Conservation (phyloP, 2,329 filamentous ascomycete genomes). For the Scedosporium apiospermum region DNA sequence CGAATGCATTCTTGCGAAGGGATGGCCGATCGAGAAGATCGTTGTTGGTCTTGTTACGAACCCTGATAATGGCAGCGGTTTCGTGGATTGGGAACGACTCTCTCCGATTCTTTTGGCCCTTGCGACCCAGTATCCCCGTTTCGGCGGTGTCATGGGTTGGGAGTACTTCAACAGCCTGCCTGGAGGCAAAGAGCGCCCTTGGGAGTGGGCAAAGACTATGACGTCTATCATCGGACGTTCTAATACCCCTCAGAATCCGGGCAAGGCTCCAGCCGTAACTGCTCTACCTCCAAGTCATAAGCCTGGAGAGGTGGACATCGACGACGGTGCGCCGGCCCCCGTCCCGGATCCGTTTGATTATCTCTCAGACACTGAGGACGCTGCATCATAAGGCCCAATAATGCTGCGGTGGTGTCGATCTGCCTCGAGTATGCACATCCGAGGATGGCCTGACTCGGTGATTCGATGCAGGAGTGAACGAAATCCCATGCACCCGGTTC, state of each 20-base stretch:
- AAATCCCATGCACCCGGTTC: neutral
- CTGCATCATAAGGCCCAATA: neutral
- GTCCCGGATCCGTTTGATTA: conserved; percentile 23
- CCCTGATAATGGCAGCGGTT: conserved; percentile 57
- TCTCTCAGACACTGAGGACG: conserved; percentile 18
- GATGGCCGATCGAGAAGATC: conserved; percentile 65
- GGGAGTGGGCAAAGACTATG: conserved; percentile 70
- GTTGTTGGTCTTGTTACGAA: conserved; percentile 78
- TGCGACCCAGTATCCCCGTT: conserved; percentile 46
- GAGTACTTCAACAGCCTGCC: conserved; percentile 83
- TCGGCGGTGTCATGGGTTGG: conserved; percentile 91
- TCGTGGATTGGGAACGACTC: conserved; percentile 37
- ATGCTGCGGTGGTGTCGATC: neutral
- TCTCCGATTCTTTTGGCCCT: conserved; percentile 31
- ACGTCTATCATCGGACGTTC: conserved; percentile 27
- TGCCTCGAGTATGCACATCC: neutral
- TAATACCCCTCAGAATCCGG: conserved; percentile 8
- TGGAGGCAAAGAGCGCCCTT: conserved; percentile 52
- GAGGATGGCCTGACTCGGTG: neutral
- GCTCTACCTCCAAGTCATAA: neutral
- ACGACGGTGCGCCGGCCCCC: conserved; percentile 6
- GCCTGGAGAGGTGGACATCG: conserved; percentile 3
- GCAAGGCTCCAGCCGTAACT: conserved; percentile 16
- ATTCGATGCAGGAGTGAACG: neutral
- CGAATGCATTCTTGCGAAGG: conserved; percentile 43